Conservation (phyloP, 2,329 filamentous ascomycete species). For the Ophiostoma perfectum region DNA sequence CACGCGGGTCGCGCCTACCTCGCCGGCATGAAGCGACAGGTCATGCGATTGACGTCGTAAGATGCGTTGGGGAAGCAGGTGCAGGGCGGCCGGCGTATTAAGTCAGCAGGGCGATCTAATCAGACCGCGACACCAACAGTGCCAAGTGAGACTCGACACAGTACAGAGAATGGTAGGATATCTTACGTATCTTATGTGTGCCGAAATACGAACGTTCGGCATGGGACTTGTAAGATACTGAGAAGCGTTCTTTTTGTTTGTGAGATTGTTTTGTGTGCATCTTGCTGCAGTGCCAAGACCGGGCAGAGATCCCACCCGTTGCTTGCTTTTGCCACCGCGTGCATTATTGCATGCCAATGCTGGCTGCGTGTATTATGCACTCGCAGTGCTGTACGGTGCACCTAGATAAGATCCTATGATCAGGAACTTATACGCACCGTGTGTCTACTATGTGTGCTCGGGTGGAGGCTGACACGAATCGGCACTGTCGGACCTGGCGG, state of each 20-base stretch:
- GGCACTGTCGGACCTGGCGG: constrained; percentile 6
- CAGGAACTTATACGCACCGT: not conserved
- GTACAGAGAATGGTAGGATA: not conserved
- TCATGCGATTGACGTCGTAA: not conserved
- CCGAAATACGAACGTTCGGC: too few species aligned
- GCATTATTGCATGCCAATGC: not conserved
- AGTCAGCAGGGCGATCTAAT: constrained; percentile 2
- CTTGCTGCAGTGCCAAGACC: not conserved
- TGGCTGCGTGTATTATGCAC: not conserved
- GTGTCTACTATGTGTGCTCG: not conserved
- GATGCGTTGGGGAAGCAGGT: not conserved
- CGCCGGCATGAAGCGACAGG: not conserved
- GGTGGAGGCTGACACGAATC: not conserved
- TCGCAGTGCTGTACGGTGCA: not conserved
- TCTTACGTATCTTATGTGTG: too few species aligned
- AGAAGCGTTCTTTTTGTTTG: not conserved
- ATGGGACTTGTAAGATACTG: not conserved
- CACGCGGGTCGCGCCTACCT: not conserved
- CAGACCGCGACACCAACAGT: not conserved
- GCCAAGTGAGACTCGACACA: not conserved
- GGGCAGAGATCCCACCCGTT: not conserved
- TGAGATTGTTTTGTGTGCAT: not conserved
- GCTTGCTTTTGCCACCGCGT: not conserved
- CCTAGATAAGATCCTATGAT: not conserved
- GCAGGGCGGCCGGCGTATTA: not conserved